Evolutionary conservation across 2,329 filamentous ascomycete species (phyloP).

Genomic region (Fusarium phyllophilum): DNA sequence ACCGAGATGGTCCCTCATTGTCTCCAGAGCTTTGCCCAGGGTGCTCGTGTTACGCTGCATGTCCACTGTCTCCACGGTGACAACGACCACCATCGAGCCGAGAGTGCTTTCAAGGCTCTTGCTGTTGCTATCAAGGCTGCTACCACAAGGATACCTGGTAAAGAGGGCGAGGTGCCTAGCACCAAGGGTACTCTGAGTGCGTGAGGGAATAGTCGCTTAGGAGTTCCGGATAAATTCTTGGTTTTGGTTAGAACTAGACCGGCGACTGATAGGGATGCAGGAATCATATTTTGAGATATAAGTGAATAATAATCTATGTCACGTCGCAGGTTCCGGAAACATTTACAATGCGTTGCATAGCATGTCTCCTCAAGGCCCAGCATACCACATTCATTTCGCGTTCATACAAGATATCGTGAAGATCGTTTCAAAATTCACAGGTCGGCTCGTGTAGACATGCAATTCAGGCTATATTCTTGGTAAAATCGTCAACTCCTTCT

Average conservation of each 20-base stretch:
- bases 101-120: constrained; percentile 96
- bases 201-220: constrained; percentile 45
- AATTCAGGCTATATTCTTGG: not conserved
- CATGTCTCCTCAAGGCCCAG: too few relatives aligned
- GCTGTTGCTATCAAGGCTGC: constrained; percentile 86
- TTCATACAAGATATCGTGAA: not conserved
- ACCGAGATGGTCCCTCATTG: constrained; percentile 98
- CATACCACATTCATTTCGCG: not conserved
- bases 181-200: constrained; percentile 90
- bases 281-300: not conserved
- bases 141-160: constrained; percentile 77
- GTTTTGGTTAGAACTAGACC: constrained; percentile 23
- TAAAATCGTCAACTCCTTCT: not conserved
- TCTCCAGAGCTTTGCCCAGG: constrained; percentile 92
- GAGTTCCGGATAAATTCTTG: constrained; percentile 39
- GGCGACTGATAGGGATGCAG: not conserved
- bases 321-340: not conserved
- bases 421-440: not conserved
- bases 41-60: constrained; percentile 90
- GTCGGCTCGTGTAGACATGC: not conserved
- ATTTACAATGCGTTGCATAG: not conserved
- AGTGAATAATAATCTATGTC: not conserved
- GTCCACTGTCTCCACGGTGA: constrained; percentile 90
- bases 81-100: constrained; percentile 96
- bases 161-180: constrained; percentile 92